Percentiles rank a stretch among this genome's conserved stretches.
phyloP scores from a whole-genome alignment of 345 rosid species.

The Bruguiera parviflora region DNA sequence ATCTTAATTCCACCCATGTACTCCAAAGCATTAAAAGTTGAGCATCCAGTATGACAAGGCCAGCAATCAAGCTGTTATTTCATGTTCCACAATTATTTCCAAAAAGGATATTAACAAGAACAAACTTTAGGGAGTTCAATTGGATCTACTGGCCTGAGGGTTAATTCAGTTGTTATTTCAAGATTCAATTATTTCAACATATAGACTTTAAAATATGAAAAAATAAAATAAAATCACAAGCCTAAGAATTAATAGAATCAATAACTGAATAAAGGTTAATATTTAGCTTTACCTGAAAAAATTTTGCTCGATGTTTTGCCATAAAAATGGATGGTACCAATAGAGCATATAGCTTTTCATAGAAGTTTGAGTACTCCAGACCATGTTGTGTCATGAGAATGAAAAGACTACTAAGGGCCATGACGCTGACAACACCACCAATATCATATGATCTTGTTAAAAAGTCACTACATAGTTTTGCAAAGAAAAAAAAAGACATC shows the following conservation, averaged over 20 bases:
- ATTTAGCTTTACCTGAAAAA: conserved; percentile 64
- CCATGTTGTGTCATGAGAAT: conserved; percentile 90
- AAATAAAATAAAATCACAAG: neutral
- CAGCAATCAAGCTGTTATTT: neutral
- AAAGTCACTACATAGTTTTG: conserved; percentile 65
- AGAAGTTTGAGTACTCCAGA: conserved; percentile 86
- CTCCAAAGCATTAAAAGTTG: neutral
- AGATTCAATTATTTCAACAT: too few relatives aligned
- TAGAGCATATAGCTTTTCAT: conserved; percentile 72
- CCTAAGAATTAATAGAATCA: neutral
- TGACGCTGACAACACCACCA: conserved; percentile 94
- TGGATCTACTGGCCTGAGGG: neutral
- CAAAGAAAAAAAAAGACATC: conserved; percentile 16
- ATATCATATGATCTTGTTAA: conserved; percentile 86
- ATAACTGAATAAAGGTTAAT: neutral
- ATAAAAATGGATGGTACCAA: conserved; percentile 79
- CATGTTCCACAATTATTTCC: neutral
- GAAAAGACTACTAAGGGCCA: conserved; percentile 92
- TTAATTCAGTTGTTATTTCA: too few relatives aligned
- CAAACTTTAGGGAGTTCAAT: neutral
- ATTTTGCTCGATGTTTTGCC: conserved; percentile 84
- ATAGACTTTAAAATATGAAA: too few relatives aligned
- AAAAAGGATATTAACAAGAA: neutral
- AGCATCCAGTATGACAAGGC: neutral
- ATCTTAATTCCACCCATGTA: neutral